Evolutionary conservation across 345 rosid genomes (phyloP).

Genomic region (Capsella bursapastoris): DNA sequence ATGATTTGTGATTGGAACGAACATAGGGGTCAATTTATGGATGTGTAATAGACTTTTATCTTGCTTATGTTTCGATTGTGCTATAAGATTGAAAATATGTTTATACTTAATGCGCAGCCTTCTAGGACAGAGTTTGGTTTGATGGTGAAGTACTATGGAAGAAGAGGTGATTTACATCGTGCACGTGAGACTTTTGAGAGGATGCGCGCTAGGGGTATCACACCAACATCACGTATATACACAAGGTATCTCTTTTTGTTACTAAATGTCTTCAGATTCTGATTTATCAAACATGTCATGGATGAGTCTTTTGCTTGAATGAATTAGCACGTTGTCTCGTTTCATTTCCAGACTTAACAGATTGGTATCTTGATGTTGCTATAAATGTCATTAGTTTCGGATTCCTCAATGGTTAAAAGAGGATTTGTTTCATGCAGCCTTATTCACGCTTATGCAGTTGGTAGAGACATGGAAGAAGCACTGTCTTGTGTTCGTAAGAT

Average conservation of each 20-base stretch:
- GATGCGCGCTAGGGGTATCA: constrained; percentile 92
- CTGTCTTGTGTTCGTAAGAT: constrained; percentile 89
- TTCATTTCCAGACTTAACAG: neutral
- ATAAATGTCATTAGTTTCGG: constrained; percentile 24
- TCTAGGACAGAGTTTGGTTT: constrained; percentile 94
- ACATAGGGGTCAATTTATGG: neutral
- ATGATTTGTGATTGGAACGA: constrained; percentile 4
- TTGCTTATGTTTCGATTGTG: neutral
- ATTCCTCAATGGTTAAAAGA: constrained; percentile 43
- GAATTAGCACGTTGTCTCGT: neutral
- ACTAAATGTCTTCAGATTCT: constrained; percentile 7
- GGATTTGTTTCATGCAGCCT: constrained; percentile 86
- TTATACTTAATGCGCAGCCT: constrained; percentile 58
- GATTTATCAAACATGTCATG: neutral
- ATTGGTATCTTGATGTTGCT: constrained; percentile 1
- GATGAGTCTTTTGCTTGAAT: neutral
- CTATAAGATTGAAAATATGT: neutral
- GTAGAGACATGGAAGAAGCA: constrained; percentile 99
- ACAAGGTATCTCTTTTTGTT: constrained; percentile 64
- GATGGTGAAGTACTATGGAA: constrained; percentile 92
- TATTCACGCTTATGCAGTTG: constrained; percentile 97
- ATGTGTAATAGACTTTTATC: constrained; percentile 7
- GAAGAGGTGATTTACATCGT: constrained; percentile 95
- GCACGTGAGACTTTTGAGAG: constrained; percentile 93
- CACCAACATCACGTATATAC: constrained; percentile 85